Evolutionary conservation across 768 basidiomycete genomes (phyloP).

Genomic region (Tulasnella calospora): DNA sequence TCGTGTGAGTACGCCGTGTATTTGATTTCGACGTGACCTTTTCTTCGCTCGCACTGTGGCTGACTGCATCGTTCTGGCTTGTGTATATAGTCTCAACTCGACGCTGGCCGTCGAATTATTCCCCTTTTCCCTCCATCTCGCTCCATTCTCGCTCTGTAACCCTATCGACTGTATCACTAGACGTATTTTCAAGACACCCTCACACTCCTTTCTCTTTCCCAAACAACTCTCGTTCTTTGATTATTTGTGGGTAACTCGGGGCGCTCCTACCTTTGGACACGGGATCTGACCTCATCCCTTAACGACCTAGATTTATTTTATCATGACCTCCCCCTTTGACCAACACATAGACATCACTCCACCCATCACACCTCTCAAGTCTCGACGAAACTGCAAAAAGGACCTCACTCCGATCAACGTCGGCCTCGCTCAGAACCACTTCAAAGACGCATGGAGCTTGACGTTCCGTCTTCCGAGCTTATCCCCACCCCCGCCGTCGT

Average conservation of each 20-base stretch:
- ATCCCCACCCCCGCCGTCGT: neutral
- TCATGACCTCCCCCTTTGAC: neutral
- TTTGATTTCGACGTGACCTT: neutral
- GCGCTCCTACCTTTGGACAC: too few species aligned
- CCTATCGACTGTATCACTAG: neutral
- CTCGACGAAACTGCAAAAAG: neutral
- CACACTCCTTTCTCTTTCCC: neutral
- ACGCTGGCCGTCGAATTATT: neutral
- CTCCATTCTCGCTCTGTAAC: neutral
- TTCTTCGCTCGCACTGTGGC: neutral
- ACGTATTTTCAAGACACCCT: neutral
- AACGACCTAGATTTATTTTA: neutral
- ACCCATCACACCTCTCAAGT: neutral
- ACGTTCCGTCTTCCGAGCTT: neutral
- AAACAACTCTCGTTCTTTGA: neutral
- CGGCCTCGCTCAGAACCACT: constrained; percentile 1
- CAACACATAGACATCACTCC: neutral
- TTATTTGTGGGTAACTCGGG: neutral
- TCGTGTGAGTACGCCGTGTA: neutral
- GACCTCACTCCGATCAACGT: neutral
- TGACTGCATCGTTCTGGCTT: neutral
- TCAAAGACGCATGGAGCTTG: neutral
- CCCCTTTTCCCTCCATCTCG: neutral
- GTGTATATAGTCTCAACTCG: neutral
- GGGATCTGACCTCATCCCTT: neutral